Evolutionary conservation across 2,329 filamentous ascomycete species (phyloP), one percentile per base, ranked within the genome.

Genomic region (Aspergillus sojae): DNA sequence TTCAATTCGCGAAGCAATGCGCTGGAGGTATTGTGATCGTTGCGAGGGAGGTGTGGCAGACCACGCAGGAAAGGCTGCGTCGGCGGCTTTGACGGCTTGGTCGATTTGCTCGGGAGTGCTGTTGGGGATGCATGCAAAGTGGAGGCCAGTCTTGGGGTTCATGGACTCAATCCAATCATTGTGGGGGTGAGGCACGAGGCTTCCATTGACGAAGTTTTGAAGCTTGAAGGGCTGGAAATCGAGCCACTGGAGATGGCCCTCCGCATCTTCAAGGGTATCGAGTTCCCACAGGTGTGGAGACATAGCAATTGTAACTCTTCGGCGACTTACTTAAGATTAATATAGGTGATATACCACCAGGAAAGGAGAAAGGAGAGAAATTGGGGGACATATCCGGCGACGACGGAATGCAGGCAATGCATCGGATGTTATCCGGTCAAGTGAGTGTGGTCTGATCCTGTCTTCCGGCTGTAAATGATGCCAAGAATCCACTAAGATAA

Each of bases 41-140:
- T 55, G 62, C 9, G 63, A 60, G n/a, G 65, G 56, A 6, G 65
- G 28, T 2, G 62, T 65, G 32, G 63, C 41, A 0, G 67, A 68
- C 67, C 67, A 69, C 1, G 61, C 32, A 4, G 56, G 56, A 30
- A 69, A 67, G 23, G 66, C 67, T 6, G 45, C 26, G 5, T 66
- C 53, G 36, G 67, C 66, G 11, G 67, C 66, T 9, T 60, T 59
- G 2, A 68, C 66, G 11, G 66, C 67, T 10, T 23, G n/a, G 10
- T 65, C 57, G 14, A 69, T 54, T 11, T 67, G 64, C 19, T 61
- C 46, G n/a, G 58, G 21, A 10, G 60, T 57, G 26, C 60, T 61
- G n/a, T 61, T 59, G 36, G 65, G 65, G 11, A 68, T 30, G 6
- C 55, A 57, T 9, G 58, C 63, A 14, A 65, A 52, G 21, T 41